These are phyloP conservation scores for Kuraishia borneana DNA, from an alignment of 805 yeast species.

Conservation along the genomic window DNA sequence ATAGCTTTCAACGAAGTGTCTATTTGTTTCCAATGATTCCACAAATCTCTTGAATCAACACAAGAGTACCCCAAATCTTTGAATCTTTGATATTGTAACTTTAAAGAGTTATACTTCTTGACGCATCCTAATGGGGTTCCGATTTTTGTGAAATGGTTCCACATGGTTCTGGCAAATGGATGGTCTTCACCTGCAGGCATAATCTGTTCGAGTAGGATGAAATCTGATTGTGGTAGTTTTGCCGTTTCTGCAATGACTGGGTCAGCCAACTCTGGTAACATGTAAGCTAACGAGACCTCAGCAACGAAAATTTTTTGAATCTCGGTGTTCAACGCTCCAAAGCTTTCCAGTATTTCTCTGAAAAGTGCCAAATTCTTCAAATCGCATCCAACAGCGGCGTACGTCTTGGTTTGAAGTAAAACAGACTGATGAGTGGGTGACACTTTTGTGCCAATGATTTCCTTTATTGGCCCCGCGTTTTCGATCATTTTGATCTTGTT, in stretches of 20 bases:
- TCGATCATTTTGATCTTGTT: slow-evolving; percentile 44
- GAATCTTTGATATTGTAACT: slow-evolving; percentile 42
- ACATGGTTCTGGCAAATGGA: slow-evolving; percentile 67
- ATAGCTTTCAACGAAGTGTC: slow-evolving; percentile 22
- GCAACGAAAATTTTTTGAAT: slow-evolving; percentile 54
- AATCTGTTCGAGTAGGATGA: slow-evolving; percentile 60
- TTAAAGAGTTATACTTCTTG: slow-evolving; percentile 36
- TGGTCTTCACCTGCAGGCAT: slow-evolving; percentile 52
- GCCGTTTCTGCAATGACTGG: slow-evolving; percentile 40
- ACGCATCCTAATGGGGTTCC: slow-evolving; percentile 65
- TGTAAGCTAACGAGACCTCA: slow-evolving; percentile 75
- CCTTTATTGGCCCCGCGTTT: slow-evolving; percentile 31
- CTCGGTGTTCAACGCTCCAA: slow-evolving; percentile 13
- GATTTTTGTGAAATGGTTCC: slow-evolving; percentile 55
- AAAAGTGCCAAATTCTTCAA: slow-evolving; percentile 36
- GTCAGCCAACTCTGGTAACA: slow-evolving; percentile 59
- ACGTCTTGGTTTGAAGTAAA: slow-evolving; percentile 28
- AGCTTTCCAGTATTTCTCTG: slow-evolving; percentile 14
- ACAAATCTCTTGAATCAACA: slow-evolving; percentile 43
- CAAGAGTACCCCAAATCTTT: slow-evolving; percentile 28
- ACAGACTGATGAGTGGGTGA: slow-evolving; percentile 8
- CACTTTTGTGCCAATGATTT: slow-evolving; percentile 28
- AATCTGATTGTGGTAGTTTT: slow-evolving; percentile 37
- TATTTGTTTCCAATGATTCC: slow-evolving; percentile 46
- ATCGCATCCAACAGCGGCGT: slow-evolving; percentile 58